phyloP scores from a whole-genome alignment of 2,329 filamentous ascomycete genomes.

The Emericellopsis cladophorae region DNA sequence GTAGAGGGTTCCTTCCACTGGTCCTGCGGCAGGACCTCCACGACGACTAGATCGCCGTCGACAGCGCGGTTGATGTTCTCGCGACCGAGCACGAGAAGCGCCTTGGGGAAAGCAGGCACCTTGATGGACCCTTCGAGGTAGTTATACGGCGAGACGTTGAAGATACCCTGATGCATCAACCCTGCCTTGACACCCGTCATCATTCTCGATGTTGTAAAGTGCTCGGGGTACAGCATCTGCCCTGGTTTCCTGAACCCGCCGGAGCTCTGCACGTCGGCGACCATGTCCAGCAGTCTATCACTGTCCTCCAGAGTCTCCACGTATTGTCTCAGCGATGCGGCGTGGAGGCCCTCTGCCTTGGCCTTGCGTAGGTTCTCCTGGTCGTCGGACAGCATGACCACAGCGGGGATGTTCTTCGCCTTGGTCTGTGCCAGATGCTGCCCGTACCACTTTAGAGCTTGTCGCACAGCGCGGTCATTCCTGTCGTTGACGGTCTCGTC shows the following conservation, averaged over 20 bases:
- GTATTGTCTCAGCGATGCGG: conserved; percentile 60
- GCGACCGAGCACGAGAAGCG: conserved; percentile 75
- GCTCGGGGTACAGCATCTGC: conserved; percentile 76
- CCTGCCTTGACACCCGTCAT: conserved; percentile 87
- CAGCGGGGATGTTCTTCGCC: conserved; percentile 50
- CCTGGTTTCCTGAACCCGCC: conserved; percentile 48
- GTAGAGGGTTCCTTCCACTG: conserved; percentile 96
- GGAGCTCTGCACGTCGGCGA: conserved; percentile 64
- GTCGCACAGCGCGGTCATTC: conserved; percentile 84
- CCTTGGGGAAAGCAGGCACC: conserved; percentile 79
- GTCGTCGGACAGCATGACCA: conserved; percentile 93
- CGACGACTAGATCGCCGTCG: conserved; percentile 82
- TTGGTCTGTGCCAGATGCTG: conserved; percentile 62
- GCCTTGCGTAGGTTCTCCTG: conserved; percentile 77
- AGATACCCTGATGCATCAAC: conserved; percentile 83
- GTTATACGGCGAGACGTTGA: conserved; percentile 96
- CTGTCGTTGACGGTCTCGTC: conserved; percentile 92
- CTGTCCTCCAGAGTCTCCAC: conserved; percentile 75
- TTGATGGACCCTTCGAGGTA: conserved; percentile 90
- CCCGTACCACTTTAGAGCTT: conserved; percentile 80
- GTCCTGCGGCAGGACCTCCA: conserved; percentile 84
- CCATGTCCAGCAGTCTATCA: conserved; percentile 83
- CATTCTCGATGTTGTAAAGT: conserved; percentile 80
- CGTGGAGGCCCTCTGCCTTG: conserved; percentile 59
- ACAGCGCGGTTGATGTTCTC: conserved; percentile 95